These are phyloP conservation scores for Panicum virgatum DNA, from an alignment of 202 grass and related monocot species.

Conservation along the genomic window DNA sequence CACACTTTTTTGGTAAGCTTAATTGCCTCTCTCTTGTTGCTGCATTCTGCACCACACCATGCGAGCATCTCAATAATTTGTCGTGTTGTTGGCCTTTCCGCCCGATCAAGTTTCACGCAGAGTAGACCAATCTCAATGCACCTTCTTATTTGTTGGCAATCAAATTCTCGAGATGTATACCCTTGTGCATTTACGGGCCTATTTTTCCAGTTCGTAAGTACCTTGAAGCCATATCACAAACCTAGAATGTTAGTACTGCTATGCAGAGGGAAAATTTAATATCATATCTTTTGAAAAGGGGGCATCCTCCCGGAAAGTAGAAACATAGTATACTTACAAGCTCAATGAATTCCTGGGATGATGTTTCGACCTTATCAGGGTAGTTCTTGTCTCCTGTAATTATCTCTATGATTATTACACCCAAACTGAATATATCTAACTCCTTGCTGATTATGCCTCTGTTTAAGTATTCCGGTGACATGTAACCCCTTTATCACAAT, in stretches of 20 bases:
- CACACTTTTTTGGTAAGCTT: too few species aligned
- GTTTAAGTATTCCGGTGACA: background rate
- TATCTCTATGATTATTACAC: background rate
- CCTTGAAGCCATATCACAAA: background rate
- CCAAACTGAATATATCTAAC: slow-evolving; percentile 6
- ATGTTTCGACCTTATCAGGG: background rate
- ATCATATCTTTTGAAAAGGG: background rate
- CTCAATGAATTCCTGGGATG: background rate
- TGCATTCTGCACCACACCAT: background rate
- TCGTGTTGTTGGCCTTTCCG: background rate
- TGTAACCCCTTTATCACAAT: background rate
- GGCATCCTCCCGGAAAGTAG: background rate
- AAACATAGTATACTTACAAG: background rate
- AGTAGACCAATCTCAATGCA: background rate
- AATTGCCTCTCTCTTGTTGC: background rate
- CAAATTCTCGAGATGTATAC: background rate
- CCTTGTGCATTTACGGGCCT: background rate
- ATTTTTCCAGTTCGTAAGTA: background rate
- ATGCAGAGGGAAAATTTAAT: background rate
- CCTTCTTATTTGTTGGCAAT: background rate
- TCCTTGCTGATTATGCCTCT: background rate
- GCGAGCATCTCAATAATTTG: background rate
- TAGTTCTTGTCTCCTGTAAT: background rate
- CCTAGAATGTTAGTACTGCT: background rate
- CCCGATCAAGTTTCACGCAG: background rate